Base-by-base conservation (phyloP, 257 asterid species). In the Henckelia pumila region DNA sequence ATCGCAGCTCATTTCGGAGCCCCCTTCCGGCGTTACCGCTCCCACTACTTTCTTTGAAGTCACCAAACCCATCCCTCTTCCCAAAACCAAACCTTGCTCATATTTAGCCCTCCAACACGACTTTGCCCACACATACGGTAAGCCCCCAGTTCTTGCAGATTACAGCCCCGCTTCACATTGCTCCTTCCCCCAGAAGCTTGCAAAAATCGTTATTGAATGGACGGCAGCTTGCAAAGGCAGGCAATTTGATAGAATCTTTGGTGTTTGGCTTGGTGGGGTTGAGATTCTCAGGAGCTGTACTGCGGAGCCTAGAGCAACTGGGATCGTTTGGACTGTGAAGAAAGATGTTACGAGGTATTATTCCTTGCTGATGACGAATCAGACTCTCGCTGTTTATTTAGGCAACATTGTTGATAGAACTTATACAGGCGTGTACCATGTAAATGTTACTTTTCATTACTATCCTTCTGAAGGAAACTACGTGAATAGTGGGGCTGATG, bases 181-280 rank as follows among this genome's bases (percentile, higher is more conserved):
- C 82, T 76, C 78, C 23, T 71, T 16, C 53, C 53, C 82, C 4
- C 82, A 66, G 9, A 73, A 76, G 1, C 85, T 78, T 61, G 76
- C 56, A 0, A 82, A 68, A 55, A 73, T 88, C 77, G 87, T 91
- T 23, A 76, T 91, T 49, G 93, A 91, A 59, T 91, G 95, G 95
- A 84, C 68, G 7, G 91, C 95, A 1, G 66, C 79, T 22, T 73
- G 85, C 82, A 79, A 80, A 63, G 97, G 97, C 35, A 68, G 95
- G 19, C 95, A 91, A 64, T 86, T 88, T 69, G 97, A 88, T 63
- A 57, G 97, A 3, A 88, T 88, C 28, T 88, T 88, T 59, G 95
- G 97, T 10, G 70, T 91, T 64, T 91, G 97, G 97, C 77, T 88
- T 19, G 75, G 91, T 56, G 97, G 97, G 69, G 95, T 85, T 44